Evolutionary conservation across 2,329 filamentous ascomycete species (phyloP), one percentile per base, ranked within the genome.

Genomic region (Tolypocladium guangdongense): DNA sequence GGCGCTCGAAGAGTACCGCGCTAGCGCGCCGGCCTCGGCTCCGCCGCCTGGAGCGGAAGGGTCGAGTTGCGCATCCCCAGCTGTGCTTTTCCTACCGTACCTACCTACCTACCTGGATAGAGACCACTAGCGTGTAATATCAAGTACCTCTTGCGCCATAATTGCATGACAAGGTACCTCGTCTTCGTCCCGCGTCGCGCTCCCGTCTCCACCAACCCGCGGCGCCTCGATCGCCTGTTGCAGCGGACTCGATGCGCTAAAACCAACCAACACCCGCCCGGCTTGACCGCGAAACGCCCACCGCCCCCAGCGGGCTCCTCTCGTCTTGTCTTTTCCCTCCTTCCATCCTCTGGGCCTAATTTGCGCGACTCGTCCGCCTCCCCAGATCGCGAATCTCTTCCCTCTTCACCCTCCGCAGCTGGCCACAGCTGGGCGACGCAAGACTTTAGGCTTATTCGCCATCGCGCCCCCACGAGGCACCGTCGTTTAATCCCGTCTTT

Each of bases 371-470:
- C 41, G 32, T 43, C 50, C 24, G 27, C 54, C 38, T 24, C 52
- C 50, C 52, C 51, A 52, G 49, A 48, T 53, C 49, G 46, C 37
- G 55, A 45, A 45, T 56, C 50, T 51, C 43, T 54, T 49, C 52
- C 46, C 35, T 24, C 49, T 49, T 24, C 35, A 36, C 22, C 36
- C 50, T 56, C 41, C 52, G 50, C 55, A 56, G 46, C 55, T 52
- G 52, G 53, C 43, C 55, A 48, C 33, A 18, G 52, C 55, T 52
- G 50, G 55, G 55, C 50, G 39, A 49, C 38, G 37, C 45, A 49
- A n/a, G 51, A 49, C 52, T 52, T 49, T 39, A 54, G 52, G 49
- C 49, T 55, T 18, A 27, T 37, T 33, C 52, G 32, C 51, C 49
- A 35, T 47, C 46, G 49, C 54, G 30, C 27, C 7, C 27, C 43